These are phyloP conservation scores for Hyphodiscus hymeniophilus DNA, from an alignment of 495 filamentous ascomycete genomes.

Conservation along the genomic window DNA sequence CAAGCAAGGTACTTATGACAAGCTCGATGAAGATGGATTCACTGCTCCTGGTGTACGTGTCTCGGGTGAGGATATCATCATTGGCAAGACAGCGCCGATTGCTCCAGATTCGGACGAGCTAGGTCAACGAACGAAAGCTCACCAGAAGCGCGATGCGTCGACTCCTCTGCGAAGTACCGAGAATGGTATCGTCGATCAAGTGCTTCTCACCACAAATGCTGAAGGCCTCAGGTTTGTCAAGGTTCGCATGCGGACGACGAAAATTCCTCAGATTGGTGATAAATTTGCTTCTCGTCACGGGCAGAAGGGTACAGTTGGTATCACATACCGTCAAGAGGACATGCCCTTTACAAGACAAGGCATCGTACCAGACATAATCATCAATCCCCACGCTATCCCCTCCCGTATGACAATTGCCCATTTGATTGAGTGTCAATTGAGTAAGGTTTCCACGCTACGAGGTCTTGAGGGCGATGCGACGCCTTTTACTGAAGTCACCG, in stretches of 20 bases:
- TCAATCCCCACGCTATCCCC: conserved; percentile 98
- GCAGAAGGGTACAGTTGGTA: conserved; percentile 98
- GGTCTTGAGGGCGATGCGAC: conserved; percentile 96
- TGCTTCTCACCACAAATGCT: conserved; percentile 86
- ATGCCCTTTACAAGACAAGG: conserved; percentile 97
- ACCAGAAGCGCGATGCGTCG: conserved; percentile 90
- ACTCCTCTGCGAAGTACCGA: conserved; percentile 92
- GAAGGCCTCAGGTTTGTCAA: conserved; percentile 90
- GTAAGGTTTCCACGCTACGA: conserved; percentile 84
- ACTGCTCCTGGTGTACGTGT: conserved; percentile 89
- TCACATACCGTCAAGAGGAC: conserved; percentile 93
- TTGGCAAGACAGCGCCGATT: conserved; percentile 95
- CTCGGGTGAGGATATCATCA: conserved; percentile 96
- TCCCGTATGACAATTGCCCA: conserved; percentile 99
- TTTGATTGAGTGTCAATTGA: conserved; percentile 96
- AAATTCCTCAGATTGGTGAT: conserved; percentile 96
- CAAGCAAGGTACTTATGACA: conserved; percentile 96
- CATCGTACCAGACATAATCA: conserved; percentile 89
- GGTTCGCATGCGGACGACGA: conserved; percentile 93
- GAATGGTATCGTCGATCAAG: conserved; percentile 90
- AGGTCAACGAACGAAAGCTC: conserved; percentile 78
- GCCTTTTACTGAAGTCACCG: conserved; percentile 95
- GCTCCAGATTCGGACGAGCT: conserved; percentile 88
- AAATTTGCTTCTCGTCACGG: conserved; percentile 99
- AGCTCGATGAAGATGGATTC: conserved; percentile 92